Conservation (phyloP, 768 basidiomycete genomes). For the Mycena filopes region DNA sequence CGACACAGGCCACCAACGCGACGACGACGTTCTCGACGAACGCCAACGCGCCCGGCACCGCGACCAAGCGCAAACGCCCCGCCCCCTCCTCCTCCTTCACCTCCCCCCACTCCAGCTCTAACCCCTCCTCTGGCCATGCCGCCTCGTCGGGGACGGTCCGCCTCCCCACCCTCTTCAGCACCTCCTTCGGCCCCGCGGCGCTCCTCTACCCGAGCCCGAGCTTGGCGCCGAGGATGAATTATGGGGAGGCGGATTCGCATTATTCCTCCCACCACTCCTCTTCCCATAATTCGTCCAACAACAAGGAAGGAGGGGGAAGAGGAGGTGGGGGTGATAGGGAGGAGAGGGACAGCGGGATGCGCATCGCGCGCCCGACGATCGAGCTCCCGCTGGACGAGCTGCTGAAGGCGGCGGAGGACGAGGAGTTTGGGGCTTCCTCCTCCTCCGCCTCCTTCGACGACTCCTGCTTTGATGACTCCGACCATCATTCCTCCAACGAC, state of each 20-base stretch:
- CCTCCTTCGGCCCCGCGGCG: conserved; percentile 82
- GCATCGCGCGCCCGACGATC: conserved; percentile 80
- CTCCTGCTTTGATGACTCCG: background rate
- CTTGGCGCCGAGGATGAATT: conserved; percentile 74
- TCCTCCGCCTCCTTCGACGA: background rate
- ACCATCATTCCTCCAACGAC: background rate
- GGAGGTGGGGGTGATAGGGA: background rate
- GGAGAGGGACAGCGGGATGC: conserved; percentile 17
- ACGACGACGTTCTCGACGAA: conserved; percentile 40
- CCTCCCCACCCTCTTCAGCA: conserved; percentile 80
- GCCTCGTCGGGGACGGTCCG: conserved; percentile 58
- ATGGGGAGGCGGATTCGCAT: conserved; percentile 69
- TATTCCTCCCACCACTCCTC: conserved; percentile 49
- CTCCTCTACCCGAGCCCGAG: conserved; percentile 76
- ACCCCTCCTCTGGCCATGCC: too few relatives aligned
- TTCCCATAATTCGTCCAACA: conserved; percentile 53
- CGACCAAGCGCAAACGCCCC: conserved; percentile 46
- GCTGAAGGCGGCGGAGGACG: conserved; percentile 59
- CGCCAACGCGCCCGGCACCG: conserved; percentile 74
- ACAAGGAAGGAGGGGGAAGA: conserved; percentile 43
- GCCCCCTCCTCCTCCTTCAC: too few relatives aligned
- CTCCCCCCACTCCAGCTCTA: too few relatives aligned
- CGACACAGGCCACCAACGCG: too few relatives aligned
- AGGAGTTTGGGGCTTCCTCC: background rate
- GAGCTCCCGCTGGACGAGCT: conserved; percentile 89